Evolutionary conservation across 345 rosid genomes (phyloP).

Genomic region (Boechera divaricarpa): DNA sequence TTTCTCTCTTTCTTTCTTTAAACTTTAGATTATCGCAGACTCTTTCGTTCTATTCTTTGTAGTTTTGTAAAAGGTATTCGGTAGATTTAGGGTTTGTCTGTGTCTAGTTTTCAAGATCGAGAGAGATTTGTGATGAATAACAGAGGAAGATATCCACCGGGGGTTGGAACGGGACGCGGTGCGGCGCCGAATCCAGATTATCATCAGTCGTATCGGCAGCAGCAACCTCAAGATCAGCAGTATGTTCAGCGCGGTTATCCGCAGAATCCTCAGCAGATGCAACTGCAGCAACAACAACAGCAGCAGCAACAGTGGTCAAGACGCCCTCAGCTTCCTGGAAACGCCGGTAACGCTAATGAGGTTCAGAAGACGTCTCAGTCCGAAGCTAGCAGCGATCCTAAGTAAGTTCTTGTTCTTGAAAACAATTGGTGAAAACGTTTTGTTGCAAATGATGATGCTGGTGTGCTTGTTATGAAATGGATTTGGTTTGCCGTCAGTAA

Average conservation of each 20-base stretch:
- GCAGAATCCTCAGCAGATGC: constrained; percentile 51
- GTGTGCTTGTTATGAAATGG: not conserved
- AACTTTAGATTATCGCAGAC: constrained; percentile 14
- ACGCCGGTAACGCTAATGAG: constrained; percentile 59
- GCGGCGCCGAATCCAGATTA: constrained; percentile 58
- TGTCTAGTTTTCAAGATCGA: constrained; percentile 27
- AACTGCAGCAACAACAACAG: constrained; percentile 48
- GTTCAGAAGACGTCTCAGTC: constrained; percentile 84
- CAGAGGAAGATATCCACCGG: constrained; percentile 88
- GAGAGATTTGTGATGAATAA: constrained; percentile 59
- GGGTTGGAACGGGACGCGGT: constrained; percentile 68
- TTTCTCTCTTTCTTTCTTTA: not conserved
- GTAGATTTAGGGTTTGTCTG: constrained; percentile 48
- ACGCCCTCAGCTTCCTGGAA: constrained; percentile 58
- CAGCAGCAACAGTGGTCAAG: constrained; percentile 72
- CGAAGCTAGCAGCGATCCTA: constrained; percentile 79
- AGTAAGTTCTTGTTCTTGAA: constrained; percentile 48
- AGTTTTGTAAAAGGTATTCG: constrained; percentile 8
- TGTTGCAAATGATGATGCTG: not conserved
- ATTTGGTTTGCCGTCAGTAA: constrained; percentile 4
- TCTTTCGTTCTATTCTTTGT: not conserved
- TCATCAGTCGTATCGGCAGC: constrained; percentile 55
- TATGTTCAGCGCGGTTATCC: constrained; percentile 61
- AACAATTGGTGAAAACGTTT: not conserved
- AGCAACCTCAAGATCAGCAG: constrained; percentile 59